Evolutionary conservation across 2,329 filamentous ascomycete species (phyloP), one percentile per base, ranked within the genome.

Genomic region (Diplocarpon rosae): DNA sequence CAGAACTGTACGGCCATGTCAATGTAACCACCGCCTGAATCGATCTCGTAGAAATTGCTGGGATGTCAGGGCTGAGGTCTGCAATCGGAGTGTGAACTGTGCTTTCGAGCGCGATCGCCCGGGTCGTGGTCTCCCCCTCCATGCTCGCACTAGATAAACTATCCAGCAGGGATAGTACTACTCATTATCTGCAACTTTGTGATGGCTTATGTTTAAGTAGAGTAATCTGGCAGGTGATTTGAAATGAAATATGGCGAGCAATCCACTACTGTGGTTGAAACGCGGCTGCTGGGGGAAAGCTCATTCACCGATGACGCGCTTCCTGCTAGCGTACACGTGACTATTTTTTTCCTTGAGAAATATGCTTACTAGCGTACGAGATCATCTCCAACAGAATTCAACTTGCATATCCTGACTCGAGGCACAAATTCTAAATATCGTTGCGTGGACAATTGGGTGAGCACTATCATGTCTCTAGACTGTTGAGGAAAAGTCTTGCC

Each of bases 1-100:
- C 78, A 16, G 83, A 83, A 52, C 85, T 95, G 64, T 86, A 95
- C 0, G 90, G 90, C 89, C 90, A 96, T 46, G 86, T 80, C 30
- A 96, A 77, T 8, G 87, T 90, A 16, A 95, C 77, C 13, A 84
- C 70, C 32, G 85, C 88, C 46, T 76, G 73, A 28, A 95, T 65
- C 11, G 68, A 66, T 48, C 66, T 66, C 5, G 65, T 61, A 2
- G 58, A 46, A 17, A 63, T 60, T 11, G 70, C 60, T 12, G 63
- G 45, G 5, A 78, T 56, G 8, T 69, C 65, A 5, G 76, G 75
- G 29, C 55, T 61, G 29, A 82, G 67, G 48, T 75, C 66, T 7
- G 77, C 69, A 54, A 82, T 80, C 14, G 75, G 66, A 9, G 71
- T 74, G 17, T 64, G 60, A 13, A 60, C 56, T 43, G 61, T 59